Conservation (phyloP, 345 rosid species). For the Salix arbutifolia region DNA sequence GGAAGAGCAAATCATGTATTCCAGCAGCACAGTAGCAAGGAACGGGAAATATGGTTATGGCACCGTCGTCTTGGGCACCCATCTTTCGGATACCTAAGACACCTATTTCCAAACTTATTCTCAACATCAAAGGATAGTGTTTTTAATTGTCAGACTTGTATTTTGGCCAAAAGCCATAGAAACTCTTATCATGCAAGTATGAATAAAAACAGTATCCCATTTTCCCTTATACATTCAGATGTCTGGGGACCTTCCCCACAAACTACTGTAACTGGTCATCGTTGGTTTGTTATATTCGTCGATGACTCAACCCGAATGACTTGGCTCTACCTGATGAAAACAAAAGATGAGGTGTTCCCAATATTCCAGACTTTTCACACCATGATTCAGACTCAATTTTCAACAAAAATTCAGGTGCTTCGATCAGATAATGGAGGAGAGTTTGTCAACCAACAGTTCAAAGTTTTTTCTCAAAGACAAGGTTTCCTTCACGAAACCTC, state of each 20-base stretch:
- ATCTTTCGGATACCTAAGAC: no score
- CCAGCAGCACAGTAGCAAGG: not conserved
- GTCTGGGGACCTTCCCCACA: no score
- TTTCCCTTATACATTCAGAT: no score
- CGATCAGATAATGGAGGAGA: not conserved
- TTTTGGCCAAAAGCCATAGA: no score
- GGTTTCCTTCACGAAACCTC: not conserved
- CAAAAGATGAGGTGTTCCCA: not conserved
- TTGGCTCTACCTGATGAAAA: slow-evolving; percentile 1
- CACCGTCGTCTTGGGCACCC: no score
- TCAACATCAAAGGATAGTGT: no score
- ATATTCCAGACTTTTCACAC: not conserved
- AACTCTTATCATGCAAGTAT: no score
- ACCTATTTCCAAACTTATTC: no score
- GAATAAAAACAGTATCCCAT: no score
- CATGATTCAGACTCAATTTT: not conserved
- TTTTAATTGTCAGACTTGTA: no score
- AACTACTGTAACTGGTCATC: not conserved
- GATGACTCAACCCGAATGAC: not conserved
- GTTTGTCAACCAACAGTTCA: not conserved
- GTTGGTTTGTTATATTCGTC: slow-evolving; percentile 5
- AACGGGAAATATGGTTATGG: not conserved
- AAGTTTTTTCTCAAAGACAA: not conserved
- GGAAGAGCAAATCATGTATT: not conserved
- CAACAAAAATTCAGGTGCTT: not conserved